Conservation (phyloP, 1,284 basidiomycete species). For the Moniliella sp. region DNA sequence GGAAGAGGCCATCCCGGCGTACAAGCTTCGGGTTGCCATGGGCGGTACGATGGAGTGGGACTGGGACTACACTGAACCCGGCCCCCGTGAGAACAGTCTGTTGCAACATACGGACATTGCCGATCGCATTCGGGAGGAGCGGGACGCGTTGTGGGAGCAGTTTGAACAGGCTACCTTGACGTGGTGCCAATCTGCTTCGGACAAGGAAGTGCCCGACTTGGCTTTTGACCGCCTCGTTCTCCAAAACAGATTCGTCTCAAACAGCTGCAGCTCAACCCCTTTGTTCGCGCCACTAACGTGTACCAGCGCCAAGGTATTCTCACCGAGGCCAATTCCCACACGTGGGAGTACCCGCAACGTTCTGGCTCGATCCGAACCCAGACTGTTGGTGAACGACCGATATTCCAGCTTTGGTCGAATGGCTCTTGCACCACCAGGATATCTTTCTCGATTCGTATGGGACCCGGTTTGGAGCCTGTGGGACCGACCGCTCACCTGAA, state of each 20-base stretch:
- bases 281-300: constrained; percentile 19
- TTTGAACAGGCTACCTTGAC: constrained; percentile 18
- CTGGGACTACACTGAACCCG: constrained; percentile 31
- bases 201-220: constrained; percentile 11
- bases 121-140: constrained; percentile 18
- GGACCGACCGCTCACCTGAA: not conserved
- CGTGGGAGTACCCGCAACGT: constrained; percentile 28
- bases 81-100: constrained; percentile 23
- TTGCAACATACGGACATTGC: constrained; percentile 25
- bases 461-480: constrained; percentile 4
- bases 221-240: constrained; percentile 21
- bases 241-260: constrained; percentile 28
- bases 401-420: constrained; percentile 23
- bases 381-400: constrained; percentile 19
- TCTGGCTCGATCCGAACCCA: constrained; percentile 15
- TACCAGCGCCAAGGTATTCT: constrained; percentile 27
- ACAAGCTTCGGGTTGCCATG: constrained; percentile 29
- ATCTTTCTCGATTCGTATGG: constrained; percentile 26
- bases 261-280: constrained; percentile 24
- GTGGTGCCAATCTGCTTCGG: constrained; percentile 17
- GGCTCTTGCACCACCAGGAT: constrained; percentile 29
- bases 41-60: constrained; percentile 33
- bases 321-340: constrained; percentile 17
- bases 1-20: constrained; percentile 16
- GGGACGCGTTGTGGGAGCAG: constrained; percentile 16